phyloP scores from a whole-genome alignment of 2,329 filamentous ascomycete genomes.

The Podosphaera leucotricha region DNA sequence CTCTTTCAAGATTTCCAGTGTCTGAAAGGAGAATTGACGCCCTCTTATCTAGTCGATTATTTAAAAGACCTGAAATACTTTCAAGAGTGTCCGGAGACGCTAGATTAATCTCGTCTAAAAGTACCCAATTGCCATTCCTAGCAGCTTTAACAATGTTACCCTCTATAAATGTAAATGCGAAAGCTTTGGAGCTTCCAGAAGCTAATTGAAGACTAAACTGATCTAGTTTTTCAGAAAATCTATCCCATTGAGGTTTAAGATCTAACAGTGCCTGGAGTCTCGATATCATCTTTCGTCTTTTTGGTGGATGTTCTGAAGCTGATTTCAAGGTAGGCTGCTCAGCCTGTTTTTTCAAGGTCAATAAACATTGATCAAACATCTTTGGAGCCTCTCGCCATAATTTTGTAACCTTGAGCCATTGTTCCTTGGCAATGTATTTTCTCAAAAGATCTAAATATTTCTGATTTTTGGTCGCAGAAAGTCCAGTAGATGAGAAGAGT shows the following conservation, averaged over 20 bases:
- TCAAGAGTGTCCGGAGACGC: slow-evolving; percentile 88
- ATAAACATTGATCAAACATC: slow-evolving; percentile 55
- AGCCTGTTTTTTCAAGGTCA: slow-evolving; percentile 25
- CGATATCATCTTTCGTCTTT: slow-evolving; percentile 40
- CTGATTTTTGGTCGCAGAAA: slow-evolving; percentile 70
- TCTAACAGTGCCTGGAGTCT: slow-evolving; percentile 40
- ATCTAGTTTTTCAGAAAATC: slow-evolving; percentile 49
- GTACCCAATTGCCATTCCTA: slow-evolving; percentile 86
- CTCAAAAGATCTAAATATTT: slow-evolving; percentile 62
- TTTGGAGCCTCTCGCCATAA: slow-evolving; percentile 75
- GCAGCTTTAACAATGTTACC: slow-evolving; percentile 93
- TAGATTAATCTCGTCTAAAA: slow-evolving; percentile 92
- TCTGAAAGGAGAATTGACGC: slow-evolving; percentile 82
- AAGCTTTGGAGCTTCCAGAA: slow-evolving; percentile 44
- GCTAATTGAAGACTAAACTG: slow-evolving; percentile 57
- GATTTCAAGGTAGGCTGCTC: slow-evolving; percentile 12
- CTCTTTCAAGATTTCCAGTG: slow-evolving; percentile 75
- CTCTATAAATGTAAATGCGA: slow-evolving; percentile 90
- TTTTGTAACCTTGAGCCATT: slow-evolving; percentile 70
- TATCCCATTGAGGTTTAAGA: slow-evolving; percentile 48
- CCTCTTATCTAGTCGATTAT: slow-evolving; percentile 41
- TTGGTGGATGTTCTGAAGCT: slow-evolving; percentile 37
- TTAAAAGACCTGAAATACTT: slow-evolving; percentile 70
- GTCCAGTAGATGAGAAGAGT: slow-evolving; percentile 61
- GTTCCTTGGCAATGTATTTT: slow-evolving; percentile 56